phyloP scores from a whole-genome alignment of 306 rosid genomes.

The Acacia confusa region DNA sequence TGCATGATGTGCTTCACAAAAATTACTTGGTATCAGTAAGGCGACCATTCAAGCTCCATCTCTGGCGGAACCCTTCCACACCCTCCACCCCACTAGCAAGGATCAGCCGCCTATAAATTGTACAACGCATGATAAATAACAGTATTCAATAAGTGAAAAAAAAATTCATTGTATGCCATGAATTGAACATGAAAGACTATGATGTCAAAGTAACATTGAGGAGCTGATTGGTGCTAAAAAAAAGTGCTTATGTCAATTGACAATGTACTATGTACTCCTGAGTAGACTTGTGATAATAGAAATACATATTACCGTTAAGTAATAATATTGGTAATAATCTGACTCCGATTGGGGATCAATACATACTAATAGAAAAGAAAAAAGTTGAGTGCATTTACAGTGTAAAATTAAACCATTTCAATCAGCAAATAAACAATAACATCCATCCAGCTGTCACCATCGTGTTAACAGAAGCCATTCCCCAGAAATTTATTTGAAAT shows the following conservation, averaged over 20 bases:
- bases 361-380: conserved; percentile 5
- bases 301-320: not conserved
- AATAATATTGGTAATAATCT: not conserved
- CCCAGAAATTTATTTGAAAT: conserved; percentile 14
- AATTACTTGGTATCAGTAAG: conserved; percentile 82
- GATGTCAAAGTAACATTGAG: conserved; percentile 1
- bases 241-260: not conserved
- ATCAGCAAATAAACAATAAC: not conserved
- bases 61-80: conserved; percentile 82
- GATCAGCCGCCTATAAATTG: conserved; percentile 68
- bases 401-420: not conserved
- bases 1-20: conserved; percentile 22
- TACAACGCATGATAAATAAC: conserved; percentile 16
- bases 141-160: conserved; percentile 1
- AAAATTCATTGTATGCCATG: conserved; percentile 6
- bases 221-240: not conserved
- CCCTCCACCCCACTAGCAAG: conserved; percentile 94
- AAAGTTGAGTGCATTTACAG: not conserved
- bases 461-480: not conserved
- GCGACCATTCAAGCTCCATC: conserved; percentile 95
- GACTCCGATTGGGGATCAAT: not conserved
- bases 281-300: not conserved
- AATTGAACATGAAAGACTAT: not conserved
- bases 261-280: not conserved
- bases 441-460: not conserved